Evolutionary conservation across 345 rosid genomes (phyloP).

Genomic region (Gossypium sturtianum): DNA sequence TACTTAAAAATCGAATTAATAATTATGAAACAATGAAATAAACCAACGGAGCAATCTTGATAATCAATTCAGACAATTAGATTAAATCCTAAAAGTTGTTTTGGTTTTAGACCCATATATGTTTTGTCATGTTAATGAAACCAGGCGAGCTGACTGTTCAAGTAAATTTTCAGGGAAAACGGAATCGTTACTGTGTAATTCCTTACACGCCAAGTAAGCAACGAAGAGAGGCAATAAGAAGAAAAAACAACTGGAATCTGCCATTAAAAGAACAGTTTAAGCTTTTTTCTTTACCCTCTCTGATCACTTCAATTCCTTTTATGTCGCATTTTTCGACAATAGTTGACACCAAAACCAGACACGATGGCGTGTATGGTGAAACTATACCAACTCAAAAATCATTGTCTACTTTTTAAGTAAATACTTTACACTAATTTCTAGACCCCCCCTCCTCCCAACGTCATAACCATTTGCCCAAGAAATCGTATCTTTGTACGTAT

Average conservation of each 20-base stretch:
- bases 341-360: neutral
- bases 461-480: constrained; percentile 3
- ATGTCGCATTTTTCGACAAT: neutral
- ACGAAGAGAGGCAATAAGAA: neutral
- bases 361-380: constrained; percentile 4
- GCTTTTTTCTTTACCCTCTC: neutral
- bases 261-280: neutral
- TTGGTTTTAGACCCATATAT: neutral
- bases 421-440: neutral
- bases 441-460: neutral
- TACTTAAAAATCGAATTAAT: no score
- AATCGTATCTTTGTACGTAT: neutral
- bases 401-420: neutral
- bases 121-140: no score
- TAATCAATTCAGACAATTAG: no score
- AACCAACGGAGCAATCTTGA: no score
- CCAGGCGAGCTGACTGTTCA: neutral
- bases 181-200: neutral
- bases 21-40: no score
- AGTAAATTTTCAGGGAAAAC: neutral
- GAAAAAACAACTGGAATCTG: neutral
- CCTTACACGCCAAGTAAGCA: constrained; percentile 12
- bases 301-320: neutral
- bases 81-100: neutral
- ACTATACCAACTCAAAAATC: neutral